Evolutionary conservation across 2,329 filamentous ascomycete species (phyloP).

Genomic region (Xylaria sp.): DNA sequence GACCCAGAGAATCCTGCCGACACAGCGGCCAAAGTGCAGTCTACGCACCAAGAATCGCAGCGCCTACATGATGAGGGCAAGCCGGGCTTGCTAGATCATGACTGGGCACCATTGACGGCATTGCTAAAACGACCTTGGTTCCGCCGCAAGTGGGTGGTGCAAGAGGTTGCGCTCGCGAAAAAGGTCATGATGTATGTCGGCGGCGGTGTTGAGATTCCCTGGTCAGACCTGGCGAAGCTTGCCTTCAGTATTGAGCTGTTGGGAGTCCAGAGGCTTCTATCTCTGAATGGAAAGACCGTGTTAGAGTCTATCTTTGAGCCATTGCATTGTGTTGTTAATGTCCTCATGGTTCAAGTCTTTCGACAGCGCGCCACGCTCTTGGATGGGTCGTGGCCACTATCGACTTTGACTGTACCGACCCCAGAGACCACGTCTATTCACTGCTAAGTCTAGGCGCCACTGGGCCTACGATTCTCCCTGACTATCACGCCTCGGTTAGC

Average conservation of each 20-base stretch:
- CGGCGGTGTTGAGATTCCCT: conserved; percentile 5
- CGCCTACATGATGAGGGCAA: conserved; percentile 8
- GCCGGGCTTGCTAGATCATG: conserved; percentile 12
- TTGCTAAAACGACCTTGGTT: conserved; percentile 20
- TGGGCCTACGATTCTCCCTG: neutral
- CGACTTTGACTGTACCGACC: conserved; percentile 10
- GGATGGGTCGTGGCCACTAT: conserved; percentile 9
- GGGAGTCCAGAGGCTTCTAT: neutral
- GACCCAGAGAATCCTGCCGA: neutral
- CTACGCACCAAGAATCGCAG: neutral
- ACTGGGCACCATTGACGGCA: conserved; percentile 9
- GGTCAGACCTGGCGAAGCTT: conserved; percentile 6
- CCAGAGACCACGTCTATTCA: conserved; percentile 14
- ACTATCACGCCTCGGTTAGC: conserved; percentile 1
- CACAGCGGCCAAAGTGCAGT: neutral
- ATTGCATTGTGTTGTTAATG: neutral
- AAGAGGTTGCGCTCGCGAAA: conserved; percentile 12
- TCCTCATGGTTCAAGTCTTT: neutral
- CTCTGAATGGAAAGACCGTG: neutral
- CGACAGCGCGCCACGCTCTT: neutral
- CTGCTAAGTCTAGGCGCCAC: conserved; percentile 6
- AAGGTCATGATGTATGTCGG: conserved; percentile 4
- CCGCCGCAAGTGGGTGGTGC: conserved; percentile 21
- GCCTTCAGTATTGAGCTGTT: neutral
- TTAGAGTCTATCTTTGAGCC: neutral